Percentiles rank a stretch among this genome's conserved stretches.
Conservation (phyloP, 352 stramenopile genomes). For the Globisporangium abappressorium region DNA sequence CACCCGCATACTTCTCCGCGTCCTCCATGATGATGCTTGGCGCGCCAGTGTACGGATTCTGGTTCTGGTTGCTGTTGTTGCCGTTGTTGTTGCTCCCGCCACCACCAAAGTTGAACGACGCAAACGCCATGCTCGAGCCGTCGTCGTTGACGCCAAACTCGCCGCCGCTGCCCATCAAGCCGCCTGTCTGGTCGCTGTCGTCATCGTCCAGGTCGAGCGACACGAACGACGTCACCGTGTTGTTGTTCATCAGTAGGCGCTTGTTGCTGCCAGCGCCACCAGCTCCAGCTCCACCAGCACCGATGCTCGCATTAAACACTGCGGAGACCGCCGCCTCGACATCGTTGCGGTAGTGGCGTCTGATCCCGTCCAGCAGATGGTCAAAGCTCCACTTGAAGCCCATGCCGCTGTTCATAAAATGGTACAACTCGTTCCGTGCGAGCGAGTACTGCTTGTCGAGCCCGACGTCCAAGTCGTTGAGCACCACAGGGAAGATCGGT, state of each 20-base stretch:
- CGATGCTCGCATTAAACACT: not conserved
- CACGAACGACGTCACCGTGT: slow-evolving; percentile 23
- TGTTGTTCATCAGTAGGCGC: slow-evolving; percentile 11
- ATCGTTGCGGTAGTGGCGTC: slow-evolving; percentile 27
- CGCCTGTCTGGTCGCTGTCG: not conserved
- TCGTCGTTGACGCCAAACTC: slow-evolving; percentile 1
- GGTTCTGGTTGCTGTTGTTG: slow-evolving; percentile 7
- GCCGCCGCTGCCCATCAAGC: not conserved
- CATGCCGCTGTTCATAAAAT: slow-evolving; percentile 75
- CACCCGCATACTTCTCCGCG: slow-evolving; percentile 11
- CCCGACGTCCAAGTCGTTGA: slow-evolving; percentile 71
- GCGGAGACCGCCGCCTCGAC: not conserved
- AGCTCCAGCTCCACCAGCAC: not conserved
- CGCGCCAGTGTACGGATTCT: slow-evolving; percentile 20
- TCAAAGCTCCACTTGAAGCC: slow-evolving; percentile 68
- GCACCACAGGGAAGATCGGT: slow-evolving; percentile 75
- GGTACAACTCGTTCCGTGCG: slow-evolving; percentile 71
- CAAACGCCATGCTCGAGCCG: slow-evolving; percentile 19
- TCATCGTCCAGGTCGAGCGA: slow-evolving; percentile 18
- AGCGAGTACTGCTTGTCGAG: slow-evolving; percentile 84
- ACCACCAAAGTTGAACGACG: slow-evolving; percentile 22
- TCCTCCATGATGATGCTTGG: slow-evolving; percentile 20
- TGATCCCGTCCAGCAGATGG: slow-evolving; percentile 39
- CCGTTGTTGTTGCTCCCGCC: not conserved
- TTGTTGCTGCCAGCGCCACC: not conserved